A percentile compares a stretch with the other conserved stretches of the same genome.
Evolutionary conservation across 495 filamentous ascomycete genomes (phyloP).

Genomic region (Neurospora hispaniola): DNA sequence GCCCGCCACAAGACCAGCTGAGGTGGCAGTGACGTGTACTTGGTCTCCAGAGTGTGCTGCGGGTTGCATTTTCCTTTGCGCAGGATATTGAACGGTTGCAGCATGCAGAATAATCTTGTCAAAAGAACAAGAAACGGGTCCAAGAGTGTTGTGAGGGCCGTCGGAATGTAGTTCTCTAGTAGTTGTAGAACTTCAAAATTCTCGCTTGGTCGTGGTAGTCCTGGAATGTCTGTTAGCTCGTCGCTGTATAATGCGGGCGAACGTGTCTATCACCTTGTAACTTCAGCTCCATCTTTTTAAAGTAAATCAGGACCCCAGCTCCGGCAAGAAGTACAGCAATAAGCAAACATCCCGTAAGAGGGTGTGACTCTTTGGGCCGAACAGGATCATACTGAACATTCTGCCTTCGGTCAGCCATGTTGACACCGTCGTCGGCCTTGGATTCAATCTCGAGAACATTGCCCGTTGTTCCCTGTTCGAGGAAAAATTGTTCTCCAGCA

Average conservation of each 20-base stretch:
- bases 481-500: no score
- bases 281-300: no score
- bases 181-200: constrained; percentile 27
- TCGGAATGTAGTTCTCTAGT: constrained; percentile 36
- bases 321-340: no score
- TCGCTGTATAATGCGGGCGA: no score
- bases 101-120: constrained; percentile 1
- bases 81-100: background rate
- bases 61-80: background rate
- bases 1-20: background rate
- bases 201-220: constrained; percentile 26
- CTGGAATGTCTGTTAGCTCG: constrained; percentile 6
- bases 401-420: no score
- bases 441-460: no score
- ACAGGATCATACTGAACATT: no score
- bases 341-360: no score
- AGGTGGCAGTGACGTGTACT: background rate
- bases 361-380: no score
- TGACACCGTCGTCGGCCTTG: no score
- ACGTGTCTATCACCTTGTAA: background rate
- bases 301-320: no score
- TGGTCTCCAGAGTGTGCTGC: background rate
- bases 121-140: constrained; percentile 39
- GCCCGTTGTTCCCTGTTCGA: no score
- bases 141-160: constrained; percentile 29